Evolutionary conservation across 768 basidiomycete genomes (phyloP).

Genomic region (Suillus placidus): DNA sequence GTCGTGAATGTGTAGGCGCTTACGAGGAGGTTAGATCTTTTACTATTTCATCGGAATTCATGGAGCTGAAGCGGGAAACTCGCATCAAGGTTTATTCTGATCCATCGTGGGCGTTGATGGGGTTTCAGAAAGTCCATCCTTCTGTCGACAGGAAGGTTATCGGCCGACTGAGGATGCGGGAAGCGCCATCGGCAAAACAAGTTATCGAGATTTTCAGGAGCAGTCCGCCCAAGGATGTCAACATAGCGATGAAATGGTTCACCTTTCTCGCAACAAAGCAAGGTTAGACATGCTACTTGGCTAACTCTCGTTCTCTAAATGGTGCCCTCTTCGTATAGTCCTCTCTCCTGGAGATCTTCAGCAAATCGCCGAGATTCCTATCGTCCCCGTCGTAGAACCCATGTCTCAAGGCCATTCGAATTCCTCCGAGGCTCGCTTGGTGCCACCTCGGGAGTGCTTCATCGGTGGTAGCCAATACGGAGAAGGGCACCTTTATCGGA

Average conservation of each 20-base stretch:
- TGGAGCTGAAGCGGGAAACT: neutral
- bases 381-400: conserved; percentile 58
- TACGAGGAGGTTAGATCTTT: conserved; percentile 58
- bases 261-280: conserved; percentile 58
- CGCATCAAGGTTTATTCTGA: conserved; percentile 62
- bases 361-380: conserved; percentile 51
- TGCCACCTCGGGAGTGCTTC: conserved; percentile 66
- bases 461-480: conserved; percentile 38
- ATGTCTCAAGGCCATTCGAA: conserved; percentile 13
- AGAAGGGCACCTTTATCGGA: conserved; percentile 63
- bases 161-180: conserved; percentile 61
- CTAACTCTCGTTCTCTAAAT: conserved; percentile 6
- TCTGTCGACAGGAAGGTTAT: conserved; percentile 48
- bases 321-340: conserved; percentile 38
- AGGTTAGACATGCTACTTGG: conserved; percentile 36
- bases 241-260: conserved; percentile 63
- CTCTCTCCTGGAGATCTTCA: conserved; percentile 56
- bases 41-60: neutral
- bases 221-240: conserved; percentile 51
- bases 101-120: conserved; percentile 64
- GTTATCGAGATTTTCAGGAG: conserved; percentile 57
- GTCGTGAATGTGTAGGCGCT: conserved; percentile 53
- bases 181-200: conserved; percentile 60
- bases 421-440: conserved; percentile 32
- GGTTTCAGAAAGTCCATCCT: conserved; percentile 66